Evolutionary conservation across 176 grass and related monocot species (phyloP).

Genomic region (Eleusine indica): DNA sequence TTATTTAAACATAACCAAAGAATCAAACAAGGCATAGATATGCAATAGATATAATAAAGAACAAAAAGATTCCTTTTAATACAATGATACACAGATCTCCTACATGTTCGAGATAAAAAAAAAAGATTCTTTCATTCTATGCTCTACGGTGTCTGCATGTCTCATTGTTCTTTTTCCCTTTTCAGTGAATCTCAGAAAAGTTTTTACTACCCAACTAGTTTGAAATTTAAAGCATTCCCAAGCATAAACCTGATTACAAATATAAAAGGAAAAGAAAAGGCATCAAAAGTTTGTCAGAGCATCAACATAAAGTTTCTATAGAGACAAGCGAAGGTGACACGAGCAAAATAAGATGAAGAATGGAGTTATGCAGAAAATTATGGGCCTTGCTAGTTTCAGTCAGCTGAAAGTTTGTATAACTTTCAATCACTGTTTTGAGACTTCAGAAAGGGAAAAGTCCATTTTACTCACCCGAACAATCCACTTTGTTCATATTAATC

Average conservation of each 20-base stretch:
- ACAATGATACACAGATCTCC: too few species aligned
- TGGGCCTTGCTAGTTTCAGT: background rate
- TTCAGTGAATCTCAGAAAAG: background rate
- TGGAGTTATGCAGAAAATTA: background rate
- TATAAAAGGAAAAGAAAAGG: background rate
- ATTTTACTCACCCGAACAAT: too few species aligned
- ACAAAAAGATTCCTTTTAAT: background rate
- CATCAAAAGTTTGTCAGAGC: background rate
- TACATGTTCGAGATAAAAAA: too few species aligned
- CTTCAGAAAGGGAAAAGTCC: too few species aligned
- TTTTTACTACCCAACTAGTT: slow-evolving; percentile 8
- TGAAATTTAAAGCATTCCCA: background rate
- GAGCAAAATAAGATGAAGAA: background rate
- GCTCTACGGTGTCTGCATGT: background rate
- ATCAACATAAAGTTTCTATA: background rate
- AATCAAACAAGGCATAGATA: background rate
- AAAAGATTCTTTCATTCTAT: background rate
- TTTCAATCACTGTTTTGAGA: too few species aligned
- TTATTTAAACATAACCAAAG: too few species aligned
- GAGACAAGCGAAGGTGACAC: background rate
- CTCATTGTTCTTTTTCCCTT: background rate
- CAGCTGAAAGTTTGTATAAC: too few species aligned
- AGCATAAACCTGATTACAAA: slow-evolving; percentile 26
- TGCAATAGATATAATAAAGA: slow-evolving; percentile 4
- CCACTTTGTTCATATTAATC: too few species aligned